A percentile compares a stretch with the other conserved stretches of the same genome.
Conservation (phyloP, 164 flowering plant species). For the Paratinospora sagittata region DNA sequence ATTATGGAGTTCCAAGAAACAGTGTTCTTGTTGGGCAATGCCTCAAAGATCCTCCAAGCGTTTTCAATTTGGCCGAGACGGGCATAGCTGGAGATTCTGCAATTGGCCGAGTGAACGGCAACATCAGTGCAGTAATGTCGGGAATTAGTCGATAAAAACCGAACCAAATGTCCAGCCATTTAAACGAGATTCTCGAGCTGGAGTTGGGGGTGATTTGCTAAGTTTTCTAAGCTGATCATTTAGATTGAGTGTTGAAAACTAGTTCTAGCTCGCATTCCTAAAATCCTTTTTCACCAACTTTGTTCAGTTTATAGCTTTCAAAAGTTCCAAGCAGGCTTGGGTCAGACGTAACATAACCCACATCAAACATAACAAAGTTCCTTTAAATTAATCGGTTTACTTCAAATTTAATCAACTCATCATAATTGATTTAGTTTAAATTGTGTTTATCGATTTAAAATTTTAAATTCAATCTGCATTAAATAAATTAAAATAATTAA, state of each 20-base stretch:
- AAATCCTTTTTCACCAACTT: no score
- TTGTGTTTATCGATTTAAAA: no score
- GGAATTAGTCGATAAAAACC: constrained; percentile 14
- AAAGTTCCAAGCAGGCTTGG: no score
- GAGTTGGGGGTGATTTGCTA: neutral
- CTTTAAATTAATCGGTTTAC: no score
- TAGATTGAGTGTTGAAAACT: no score
- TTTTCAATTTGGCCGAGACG: constrained; percentile 46
- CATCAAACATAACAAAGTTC: no score
- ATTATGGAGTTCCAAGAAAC: constrained; percentile 63
- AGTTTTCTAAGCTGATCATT: no score
- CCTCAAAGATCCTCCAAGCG: constrained; percentile 55
- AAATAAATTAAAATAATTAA: no score
- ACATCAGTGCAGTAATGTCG: constrained; percentile 24
- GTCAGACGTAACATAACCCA: neutral
- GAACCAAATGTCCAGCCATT: constrained; percentile 4
- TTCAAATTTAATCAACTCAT: no score
- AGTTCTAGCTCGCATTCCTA: no score
- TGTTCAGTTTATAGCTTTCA: neutral
- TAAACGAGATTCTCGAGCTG: neutral
- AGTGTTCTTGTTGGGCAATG: constrained; percentile 33
- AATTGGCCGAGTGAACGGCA: constrained; percentile 18
- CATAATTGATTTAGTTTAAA: no score
- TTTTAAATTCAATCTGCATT: no score
- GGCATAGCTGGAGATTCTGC: constrained; percentile 36